Evolutionary conservation across 139 green algal species (phyloP), one percentile per base, ranked within the genome.

Genomic region (Auxenochlorella pyrenoidosa): DNA sequence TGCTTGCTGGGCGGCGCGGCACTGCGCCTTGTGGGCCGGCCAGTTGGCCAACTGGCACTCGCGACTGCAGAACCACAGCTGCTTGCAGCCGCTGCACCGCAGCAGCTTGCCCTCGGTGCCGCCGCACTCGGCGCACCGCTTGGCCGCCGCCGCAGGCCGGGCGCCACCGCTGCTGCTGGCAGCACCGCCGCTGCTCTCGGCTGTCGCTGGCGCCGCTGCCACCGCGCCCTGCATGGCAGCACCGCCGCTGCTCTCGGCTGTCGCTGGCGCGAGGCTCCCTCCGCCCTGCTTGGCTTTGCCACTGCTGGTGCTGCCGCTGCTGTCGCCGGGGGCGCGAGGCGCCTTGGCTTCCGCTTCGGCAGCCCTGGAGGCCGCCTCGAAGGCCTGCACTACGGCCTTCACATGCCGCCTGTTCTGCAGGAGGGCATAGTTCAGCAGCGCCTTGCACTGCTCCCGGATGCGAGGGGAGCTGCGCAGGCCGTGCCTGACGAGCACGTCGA

Each of bases 31-130:
- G 78, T 84, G 78, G 15, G 51, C 18, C 40, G 34, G 19, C 78
- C 78, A 84, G 22, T 71, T 60, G 18, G 43, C 40, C 54, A 36
- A 10, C 54, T 84, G 78, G 78, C 78, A 84, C 18, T 51, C 78
- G 8, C 16, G 26, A 2, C 32, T 32, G 78, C 78, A 84, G 54
- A 43, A 84, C 51, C 70, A 71, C 1, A 34, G 32, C 30, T 36
- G 32, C 34, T 71, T 71, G 78, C 78, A 84, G 43, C 75, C 75
- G 41, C 44, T 41, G 75, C 75, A 81, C 75, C 36, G 59, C 41
- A 58, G 75, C 28, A 81, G 43, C 75, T 63, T 60, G 26, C 43
- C 75, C 28, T 81, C 28, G 0, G 8, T 30, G 19, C 30, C 43
- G 28, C 75, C 75, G 44, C 75, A 81, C 28, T 81, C 24, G 2